Evolutionary conservation across 2,329 filamentous ascomycete species (phyloP).

Genomic region (Neocatenulostroma microsporum): DNA sequence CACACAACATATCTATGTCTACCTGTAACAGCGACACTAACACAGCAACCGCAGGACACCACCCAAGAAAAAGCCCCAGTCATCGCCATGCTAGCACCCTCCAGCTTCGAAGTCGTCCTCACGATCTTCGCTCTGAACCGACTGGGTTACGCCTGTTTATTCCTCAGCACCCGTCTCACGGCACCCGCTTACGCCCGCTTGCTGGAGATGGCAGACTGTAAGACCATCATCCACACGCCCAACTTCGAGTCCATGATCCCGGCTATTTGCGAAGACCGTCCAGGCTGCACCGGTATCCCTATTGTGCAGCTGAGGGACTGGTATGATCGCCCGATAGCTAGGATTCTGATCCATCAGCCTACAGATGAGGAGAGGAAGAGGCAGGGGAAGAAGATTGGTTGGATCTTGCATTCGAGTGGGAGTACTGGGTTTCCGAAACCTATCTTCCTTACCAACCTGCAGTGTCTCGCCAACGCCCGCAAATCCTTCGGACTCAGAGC

Average conservation of each 20-base stretch:
- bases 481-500: constrained; percentile 41
- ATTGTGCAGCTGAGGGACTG: constrained; percentile 21
- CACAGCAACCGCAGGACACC: constrained; percentile 15
- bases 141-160: constrained; percentile 48
- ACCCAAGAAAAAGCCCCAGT: constrained; percentile 26
- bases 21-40: neutral
- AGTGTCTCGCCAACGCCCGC: constrained; percentile 44
- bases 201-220: constrained; percentile 36
- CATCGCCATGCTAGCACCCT: constrained; percentile 46
- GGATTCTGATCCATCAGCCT: constrained; percentile 4
- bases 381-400: constrained; percentile 30
- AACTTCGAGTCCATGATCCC: constrained; percentile 22
- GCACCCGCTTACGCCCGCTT: constrained; percentile 44
- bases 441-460: constrained; percentile 50
- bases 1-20: neutral
- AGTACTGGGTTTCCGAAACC: constrained; percentile 58
- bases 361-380: constrained; percentile 4
- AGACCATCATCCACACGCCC: constrained; percentile 20
- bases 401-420: constrained; percentile 47
- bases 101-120: constrained; percentile 49
- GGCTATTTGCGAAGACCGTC: constrained; percentile 25
- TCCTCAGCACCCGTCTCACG: constrained; percentile 49
- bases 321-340: constrained; percentile 11
- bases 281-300: constrained; percentile 25
- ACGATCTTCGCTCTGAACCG: constrained; percentile 48